phyloP scores from a whole-genome alignment of 169 alveolate genomes.

The Plasmodium chabaudi region DNA sequence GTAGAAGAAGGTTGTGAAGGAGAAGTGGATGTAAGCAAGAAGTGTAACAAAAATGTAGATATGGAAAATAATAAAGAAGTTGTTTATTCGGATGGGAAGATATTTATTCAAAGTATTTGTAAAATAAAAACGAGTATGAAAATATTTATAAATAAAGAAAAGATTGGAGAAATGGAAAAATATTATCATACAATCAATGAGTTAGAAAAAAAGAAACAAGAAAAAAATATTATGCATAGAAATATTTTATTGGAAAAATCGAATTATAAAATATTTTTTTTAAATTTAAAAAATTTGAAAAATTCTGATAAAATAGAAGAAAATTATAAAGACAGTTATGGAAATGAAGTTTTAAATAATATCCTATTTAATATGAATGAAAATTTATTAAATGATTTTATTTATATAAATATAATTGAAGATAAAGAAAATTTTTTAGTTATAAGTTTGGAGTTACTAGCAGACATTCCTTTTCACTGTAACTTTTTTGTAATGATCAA shows the following conservation, averaged over 20 bases:
- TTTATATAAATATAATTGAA: slow-evolving; percentile 34
- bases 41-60: no score
- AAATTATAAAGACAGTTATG: not conserved
- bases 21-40: not conserved
- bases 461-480: slow-evolving; percentile 65
- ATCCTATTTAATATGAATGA: slow-evolving; percentile 48
- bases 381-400: slow-evolving; percentile 28
- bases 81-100: slow-evolving; percentile 20
- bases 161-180: slow-evolving; percentile 18
- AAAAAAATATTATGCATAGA: slow-evolving; percentile 20
- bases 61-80: slow-evolving; percentile 10
- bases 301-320: not conserved
- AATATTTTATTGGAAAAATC: slow-evolving; percentile 32
- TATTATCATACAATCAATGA: slow-evolving; percentile 1
- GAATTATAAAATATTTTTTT: slow-evolving; percentile 56
- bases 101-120: slow-evolving; percentile 46
- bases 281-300: slow-evolving; percentile 27
- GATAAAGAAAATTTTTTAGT: slow-evolving; percentile 22
- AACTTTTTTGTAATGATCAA: slow-evolving; percentile 35
- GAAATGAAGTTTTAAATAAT: slow-evolving; percentile 7
- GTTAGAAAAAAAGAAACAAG: slow-evolving; percentile 7
- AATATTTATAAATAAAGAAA: slow-evolving; percentile 45
- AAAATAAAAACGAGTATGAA: slow-evolving; percentile 13
- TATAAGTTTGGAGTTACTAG: slow-evolving; percentile 31
- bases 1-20: not conserved